These are phyloP conservation scores for Trichophyton equinum DNA, from an alignment of 2,329 filamentous ascomycete species.

Conservation along the genomic window DNA sequence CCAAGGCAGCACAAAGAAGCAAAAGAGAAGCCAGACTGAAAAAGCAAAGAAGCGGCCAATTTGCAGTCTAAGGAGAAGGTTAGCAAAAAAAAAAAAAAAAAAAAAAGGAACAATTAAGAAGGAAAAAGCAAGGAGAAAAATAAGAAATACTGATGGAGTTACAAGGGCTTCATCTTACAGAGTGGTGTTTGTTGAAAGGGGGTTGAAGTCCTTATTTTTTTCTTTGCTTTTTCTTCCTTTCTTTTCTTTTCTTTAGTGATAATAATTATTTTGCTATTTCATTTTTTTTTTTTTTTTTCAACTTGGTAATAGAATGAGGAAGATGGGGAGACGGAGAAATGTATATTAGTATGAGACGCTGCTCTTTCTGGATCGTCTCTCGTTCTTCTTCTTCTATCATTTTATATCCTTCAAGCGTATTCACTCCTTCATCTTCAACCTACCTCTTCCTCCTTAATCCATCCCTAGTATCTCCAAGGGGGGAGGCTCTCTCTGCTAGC, in stretches of 20 bases:
- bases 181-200: conserved; percentile 5
- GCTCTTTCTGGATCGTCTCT: not conserved
- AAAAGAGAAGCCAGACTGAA: conserved; percentile 8
- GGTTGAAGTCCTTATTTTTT: not conserved
- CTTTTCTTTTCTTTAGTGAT: not conserved
- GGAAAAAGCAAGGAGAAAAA: not conserved
- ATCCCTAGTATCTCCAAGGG: not conserved
- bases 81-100: conserved; percentile 1
- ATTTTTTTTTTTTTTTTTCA: not conserved
- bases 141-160: too few relatives aligned
- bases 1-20: conserved; percentile 8
- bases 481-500: not conserved
- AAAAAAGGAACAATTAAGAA: not conserved
- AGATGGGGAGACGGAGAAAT: not conserved
- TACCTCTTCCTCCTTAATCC: not conserved
- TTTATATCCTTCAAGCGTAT: not conserved
- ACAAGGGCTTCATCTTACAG: not conserved
- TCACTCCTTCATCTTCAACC: not conserved
- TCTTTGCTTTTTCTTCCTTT: not conserved
- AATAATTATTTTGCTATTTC: not conserved
- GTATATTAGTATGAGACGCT: conserved; percentile 1
- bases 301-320: not conserved
- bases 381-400: not conserved
- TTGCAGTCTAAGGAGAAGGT: not conserved
- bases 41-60: not conserved